Evolutionary conservation across 352 stramenopile genomes (phyloP).

Genomic region (Pythium monospermum): DNA sequence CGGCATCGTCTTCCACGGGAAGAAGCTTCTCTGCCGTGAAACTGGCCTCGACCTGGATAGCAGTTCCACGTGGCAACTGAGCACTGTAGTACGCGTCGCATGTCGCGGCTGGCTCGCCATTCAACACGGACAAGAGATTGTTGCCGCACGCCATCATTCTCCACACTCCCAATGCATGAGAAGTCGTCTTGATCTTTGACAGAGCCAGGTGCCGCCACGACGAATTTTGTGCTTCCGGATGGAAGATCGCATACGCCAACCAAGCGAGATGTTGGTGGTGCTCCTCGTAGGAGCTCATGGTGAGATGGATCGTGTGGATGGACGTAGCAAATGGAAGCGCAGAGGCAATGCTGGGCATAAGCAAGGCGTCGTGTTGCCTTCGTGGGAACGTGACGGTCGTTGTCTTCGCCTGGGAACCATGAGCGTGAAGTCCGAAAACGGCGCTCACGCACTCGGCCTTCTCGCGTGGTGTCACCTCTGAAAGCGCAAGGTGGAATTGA

Average conservation of each 20-base stretch:
- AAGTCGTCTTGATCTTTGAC: not conserved
- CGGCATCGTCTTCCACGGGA: not conserved
- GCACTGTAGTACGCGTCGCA: constrained; percentile 1
- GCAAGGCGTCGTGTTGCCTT: not conserved
- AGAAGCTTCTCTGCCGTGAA: not conserved
- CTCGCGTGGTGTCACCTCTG: too few relatives aligned
- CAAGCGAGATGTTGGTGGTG: not conserved
- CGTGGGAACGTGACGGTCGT: not conserved
- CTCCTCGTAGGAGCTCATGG: not conserved
- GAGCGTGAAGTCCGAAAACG: too few relatives aligned
- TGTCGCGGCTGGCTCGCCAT: not conserved
- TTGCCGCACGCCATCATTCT: not conserved
- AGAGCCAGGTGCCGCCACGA: not conserved
- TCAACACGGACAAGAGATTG: not conserved
- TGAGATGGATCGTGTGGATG: not conserved
- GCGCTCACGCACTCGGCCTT: too few relatives aligned
- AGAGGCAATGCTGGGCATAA: not conserved
- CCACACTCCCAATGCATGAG: not conserved
- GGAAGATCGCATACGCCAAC: not conserved
- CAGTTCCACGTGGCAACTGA: not conserved
- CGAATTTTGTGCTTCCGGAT: not conserved
- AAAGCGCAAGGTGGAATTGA: too few relatives aligned
- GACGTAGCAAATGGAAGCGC: constrained; percentile 1
- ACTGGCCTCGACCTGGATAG: not conserved
- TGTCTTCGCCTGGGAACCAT: not conserved